A percentile compares a stretch with the other conserved stretches of the same genome.
Conservation (phyloP, 148 eudicot genomes). For the Heliamphora exappendiculata region DNA sequence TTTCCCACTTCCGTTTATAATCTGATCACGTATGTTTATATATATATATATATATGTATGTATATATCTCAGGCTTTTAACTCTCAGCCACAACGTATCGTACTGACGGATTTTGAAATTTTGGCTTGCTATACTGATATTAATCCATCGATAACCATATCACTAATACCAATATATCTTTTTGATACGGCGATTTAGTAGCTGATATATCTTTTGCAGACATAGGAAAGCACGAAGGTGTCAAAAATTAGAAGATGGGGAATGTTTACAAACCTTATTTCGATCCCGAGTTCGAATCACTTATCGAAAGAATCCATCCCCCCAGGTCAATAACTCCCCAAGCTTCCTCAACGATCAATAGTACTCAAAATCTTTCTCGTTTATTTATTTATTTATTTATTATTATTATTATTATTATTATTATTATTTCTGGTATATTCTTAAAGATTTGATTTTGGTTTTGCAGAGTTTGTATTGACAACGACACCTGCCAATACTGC, state of each 20-base stretch:
- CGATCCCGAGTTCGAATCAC: constrained; percentile 56
- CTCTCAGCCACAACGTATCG: too few species aligned
- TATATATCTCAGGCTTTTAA: background rate
- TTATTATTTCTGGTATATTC: too few species aligned
- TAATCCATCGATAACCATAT: too few species aligned
- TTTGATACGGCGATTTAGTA: too few species aligned
- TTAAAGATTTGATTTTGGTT: background rate
- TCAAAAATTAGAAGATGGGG: constrained; percentile 36
- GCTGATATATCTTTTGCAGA: background rate
- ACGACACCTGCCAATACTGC: constrained; percentile 55
- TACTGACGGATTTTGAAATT: too few species aligned
- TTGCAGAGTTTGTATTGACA: constrained; percentile 79
- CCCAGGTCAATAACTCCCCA: constrained; percentile 43
- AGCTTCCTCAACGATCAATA: background rate
- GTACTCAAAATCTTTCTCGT: background rate
- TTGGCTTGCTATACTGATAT: too few species aligned
- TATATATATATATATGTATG: background rate
- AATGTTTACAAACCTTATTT: constrained; percentile 44
- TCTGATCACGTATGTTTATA: background rate
- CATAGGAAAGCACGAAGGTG: background rate
- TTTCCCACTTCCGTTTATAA: background rate
- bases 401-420: too few species aligned
- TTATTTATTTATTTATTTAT: background rate
- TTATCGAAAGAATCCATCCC: constrained; percentile 64
- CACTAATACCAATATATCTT: too few species aligned